Conservation (phyloP, 2,329 filamentous ascomycete species). For the Beauveria scarabaeidicola region DNA sequence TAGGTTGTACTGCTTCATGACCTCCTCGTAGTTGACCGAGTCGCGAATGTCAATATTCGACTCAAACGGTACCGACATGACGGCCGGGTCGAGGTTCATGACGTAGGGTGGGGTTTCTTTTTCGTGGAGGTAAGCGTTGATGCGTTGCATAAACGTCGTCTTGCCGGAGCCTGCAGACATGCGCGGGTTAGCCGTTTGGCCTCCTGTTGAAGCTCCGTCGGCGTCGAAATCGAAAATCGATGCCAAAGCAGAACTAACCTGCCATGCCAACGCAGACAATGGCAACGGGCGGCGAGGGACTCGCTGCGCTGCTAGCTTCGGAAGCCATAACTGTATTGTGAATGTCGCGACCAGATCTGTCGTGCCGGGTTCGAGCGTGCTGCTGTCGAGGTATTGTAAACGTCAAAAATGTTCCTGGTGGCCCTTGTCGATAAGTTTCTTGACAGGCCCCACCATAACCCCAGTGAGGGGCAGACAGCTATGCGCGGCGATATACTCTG, state of each 20-base stretch:
- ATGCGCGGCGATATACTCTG: too few species aligned
- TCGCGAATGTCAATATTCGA: constrained; percentile 98
- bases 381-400: background rate
- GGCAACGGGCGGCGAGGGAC: constrained; percentile 52
- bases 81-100: constrained; percentile 93
- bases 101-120: constrained; percentile 82
- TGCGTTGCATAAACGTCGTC: constrained; percentile 99
- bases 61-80: constrained; percentile 87
- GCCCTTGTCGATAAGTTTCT: constrained; percentile 4
- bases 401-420: constrained; percentile 4
- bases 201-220: background rate
- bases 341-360: background rate
- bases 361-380: background rate
- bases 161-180: constrained; percentile 69
- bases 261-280: constrained; percentile 98
- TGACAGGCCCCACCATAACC: constrained; percentile 3
- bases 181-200: constrained; percentile 3
- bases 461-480: too few species aligned
- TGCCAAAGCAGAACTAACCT: constrained; percentile 39
- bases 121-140: constrained; percentile 84
- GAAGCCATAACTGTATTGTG: constrained; percentile 23
- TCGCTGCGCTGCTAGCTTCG: constrained; percentile 22
- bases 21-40: constrained; percentile 98
- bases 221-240: background rate
- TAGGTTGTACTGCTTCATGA: constrained; percentile 98